Base-by-base conservation (phyloP, 2,329 filamentous ascomycete genomes). In the Stachybotrys chlorohalonatus region DNA sequence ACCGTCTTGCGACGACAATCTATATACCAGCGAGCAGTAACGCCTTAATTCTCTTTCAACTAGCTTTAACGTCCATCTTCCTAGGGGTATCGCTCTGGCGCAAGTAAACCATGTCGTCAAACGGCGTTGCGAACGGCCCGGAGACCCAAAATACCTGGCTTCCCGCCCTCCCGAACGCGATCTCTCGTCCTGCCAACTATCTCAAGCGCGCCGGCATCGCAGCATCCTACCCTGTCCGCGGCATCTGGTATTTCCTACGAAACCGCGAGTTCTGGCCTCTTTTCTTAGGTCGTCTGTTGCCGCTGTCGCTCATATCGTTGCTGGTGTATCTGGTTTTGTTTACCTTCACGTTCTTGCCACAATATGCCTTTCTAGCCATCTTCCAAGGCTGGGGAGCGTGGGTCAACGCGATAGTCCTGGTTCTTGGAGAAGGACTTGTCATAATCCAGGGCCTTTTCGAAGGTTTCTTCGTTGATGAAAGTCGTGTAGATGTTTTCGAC, bases 361-460 rank as follows among this genome's bases (percentile, higher is more conserved):
- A 97, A 67, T 90, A 90, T 54, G 89, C 89, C 1, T 89, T 99
- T 64, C 80, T 99, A 24, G 85, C 88, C 15, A 82, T 97, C 61
- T 97, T 96, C 68, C 92, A 97, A 63, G 88, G 88, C 24, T 81
- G 84, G 56, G 86, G 85, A 32, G 94, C 94, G n/a, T 95, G 90
- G 89, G 73, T 96, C 55, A 96, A 90, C 63, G 91, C 88, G 3
- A 84, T 89, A 0, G 86, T 97, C 58, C 76, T 97, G 50, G 89
- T 96, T 0, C 78, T 99, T n/a, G 89, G 90, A 49, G 86, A 91
- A 63, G 87, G 86, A 0, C 74, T 89, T 59, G 84, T 91, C 46
- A 86, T 90, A 53, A 84, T 89, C 11, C 73, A 76, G 59, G 79
- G 74, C 6, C 72, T 92, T 1, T 92, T 92, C 58, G 88, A 92